A percentile compares a stretch with the other conserved stretches of the same genome.
These are phyloP conservation scores for Aureobasidium namibiae DNA, from an alignment of 2,329 filamentous ascomycete species.

Conservation along the genomic window DNA sequence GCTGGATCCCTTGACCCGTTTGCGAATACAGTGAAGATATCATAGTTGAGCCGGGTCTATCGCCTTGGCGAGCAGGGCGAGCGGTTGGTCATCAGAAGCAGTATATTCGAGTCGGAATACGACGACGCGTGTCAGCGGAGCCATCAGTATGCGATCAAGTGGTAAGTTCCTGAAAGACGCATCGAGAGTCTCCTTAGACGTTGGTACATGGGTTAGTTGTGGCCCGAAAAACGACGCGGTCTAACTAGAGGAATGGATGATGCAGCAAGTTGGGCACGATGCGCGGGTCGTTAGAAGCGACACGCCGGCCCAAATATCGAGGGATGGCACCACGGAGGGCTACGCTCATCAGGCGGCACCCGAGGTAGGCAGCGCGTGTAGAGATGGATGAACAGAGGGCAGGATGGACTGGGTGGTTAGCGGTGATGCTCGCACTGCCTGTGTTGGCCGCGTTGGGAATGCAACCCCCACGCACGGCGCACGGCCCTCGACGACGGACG, in stretches of 20 bases:
- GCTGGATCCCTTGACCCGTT: neutral
- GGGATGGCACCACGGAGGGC: neutral
- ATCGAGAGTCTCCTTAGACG: neutral
- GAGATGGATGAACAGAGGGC: neutral
- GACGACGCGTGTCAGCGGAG: neutral
- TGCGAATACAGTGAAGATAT: neutral
- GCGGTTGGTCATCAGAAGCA: neutral
- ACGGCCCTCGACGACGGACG: neutral
- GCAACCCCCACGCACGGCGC: neutral
- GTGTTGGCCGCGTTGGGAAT: conserved; percentile 1
- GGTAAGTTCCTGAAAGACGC: neutral
- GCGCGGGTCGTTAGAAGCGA: neutral
- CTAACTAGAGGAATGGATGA: conserved; percentile 1
- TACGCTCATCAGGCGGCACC: neutral
- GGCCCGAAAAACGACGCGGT: neutral
- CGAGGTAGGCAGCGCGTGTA: neutral
- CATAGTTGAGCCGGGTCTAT: neutral
- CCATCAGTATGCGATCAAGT: neutral
- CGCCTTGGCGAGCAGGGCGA: neutral
- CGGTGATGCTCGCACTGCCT: neutral
- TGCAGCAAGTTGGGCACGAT: neutral
- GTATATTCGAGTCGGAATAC: neutral
- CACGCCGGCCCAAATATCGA: too few species aligned
- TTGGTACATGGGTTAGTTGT: neutral
- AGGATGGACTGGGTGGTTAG: neutral